phyloP scores from a whole-genome alignment of 768 basidiomycete species.

The Naganishia randhawae region DNA sequence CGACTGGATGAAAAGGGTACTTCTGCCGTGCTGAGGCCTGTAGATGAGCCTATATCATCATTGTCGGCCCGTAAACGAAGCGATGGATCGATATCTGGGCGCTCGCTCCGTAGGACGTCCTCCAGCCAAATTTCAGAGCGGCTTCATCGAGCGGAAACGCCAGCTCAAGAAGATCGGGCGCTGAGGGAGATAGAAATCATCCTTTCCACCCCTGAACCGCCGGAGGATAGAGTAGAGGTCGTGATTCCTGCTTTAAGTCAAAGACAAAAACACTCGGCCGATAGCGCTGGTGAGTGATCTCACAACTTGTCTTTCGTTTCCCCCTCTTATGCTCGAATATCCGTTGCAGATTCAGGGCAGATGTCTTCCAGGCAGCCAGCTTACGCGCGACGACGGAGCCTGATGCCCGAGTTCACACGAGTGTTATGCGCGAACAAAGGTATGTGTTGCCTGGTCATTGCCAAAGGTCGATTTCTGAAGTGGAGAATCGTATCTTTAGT shows the following conservation, averaged over 20 bases:
- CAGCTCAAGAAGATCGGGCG: neutral
- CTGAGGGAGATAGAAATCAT: neutral
- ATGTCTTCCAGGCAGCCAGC: neutral
- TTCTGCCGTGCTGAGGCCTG: neutral
- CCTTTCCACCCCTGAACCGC: neutral
- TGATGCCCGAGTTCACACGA: neutral
- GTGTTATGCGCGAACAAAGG: neutral
- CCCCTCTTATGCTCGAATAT: neutral
- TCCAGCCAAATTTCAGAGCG: no score
- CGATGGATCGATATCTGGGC: neutral
- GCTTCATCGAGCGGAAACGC: neutral
- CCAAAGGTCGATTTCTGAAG: neutral
- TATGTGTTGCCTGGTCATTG: neutral
- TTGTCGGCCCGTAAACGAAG: neutral
- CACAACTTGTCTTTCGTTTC: neutral
- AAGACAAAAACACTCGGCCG: neutral
- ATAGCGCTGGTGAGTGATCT: neutral
- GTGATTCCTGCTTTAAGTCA: neutral
- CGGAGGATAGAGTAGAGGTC: constrained; percentile 13
- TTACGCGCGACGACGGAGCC: neutral
- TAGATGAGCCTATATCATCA: neutral
- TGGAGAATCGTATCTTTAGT: neutral
- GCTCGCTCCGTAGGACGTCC: neutral
- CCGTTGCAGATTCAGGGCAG: neutral
- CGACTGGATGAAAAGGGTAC: neutral